phyloP scores from a whole-genome alignment of 2,329 filamentous ascomycete genomes.

The Mycosphaerella sp. region DNA sequence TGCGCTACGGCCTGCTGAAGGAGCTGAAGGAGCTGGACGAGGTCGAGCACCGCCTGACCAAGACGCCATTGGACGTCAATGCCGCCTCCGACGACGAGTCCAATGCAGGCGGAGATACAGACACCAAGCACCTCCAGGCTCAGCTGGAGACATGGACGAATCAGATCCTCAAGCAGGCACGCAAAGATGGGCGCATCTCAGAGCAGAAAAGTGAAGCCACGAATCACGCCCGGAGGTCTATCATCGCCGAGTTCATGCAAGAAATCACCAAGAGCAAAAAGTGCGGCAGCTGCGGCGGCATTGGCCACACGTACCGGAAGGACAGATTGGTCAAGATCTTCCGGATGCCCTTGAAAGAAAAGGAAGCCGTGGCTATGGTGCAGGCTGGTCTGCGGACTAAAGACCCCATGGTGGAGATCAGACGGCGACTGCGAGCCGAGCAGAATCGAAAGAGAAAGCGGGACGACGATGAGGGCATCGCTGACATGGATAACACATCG shows the following conservation, averaged over 20 bases:
- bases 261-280: slow-evolving; percentile 63
- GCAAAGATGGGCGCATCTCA: slow-evolving; percentile 42
- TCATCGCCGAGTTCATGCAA: slow-evolving; percentile 76
- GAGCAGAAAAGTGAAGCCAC: slow-evolving; percentile 76
- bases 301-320: slow-evolving; percentile 79
- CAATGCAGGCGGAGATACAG: slow-evolving; percentile 50
- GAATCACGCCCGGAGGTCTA: slow-evolving; percentile 64
- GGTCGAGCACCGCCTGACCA: slow-evolving; percentile 29
- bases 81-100: slow-evolving; percentile 44
- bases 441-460: slow-evolving; percentile 41
- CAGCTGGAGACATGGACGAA: slow-evolving; percentile 64
- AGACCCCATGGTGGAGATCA: slow-evolving; percentile 62
- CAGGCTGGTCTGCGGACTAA: slow-evolving; percentile 60
- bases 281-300: slow-evolving; percentile 62
- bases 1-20: slow-evolving; percentile 75
- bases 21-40: slow-evolving; percentile 53
- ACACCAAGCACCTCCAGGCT: slow-evolving; percentile 51
- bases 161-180: slow-evolving; percentile 58
- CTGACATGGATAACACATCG: slow-evolving; percentile 54
- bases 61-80: slow-evolving; percentile 10
- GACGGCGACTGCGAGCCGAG: slow-evolving; percentile 38
- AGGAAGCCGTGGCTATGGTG: slow-evolving; percentile 72
- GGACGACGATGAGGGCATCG: slow-evolving; percentile 62
- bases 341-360: slow-evolving; percentile 67
- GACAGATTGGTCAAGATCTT: slow-evolving; percentile 93